A percentile compares a stretch with the other conserved stretches of the same genome.
Evolutionary conservation across 2,329 filamentous ascomycete genomes (phyloP).

Genomic region (Alternaria arborescens): DNA sequence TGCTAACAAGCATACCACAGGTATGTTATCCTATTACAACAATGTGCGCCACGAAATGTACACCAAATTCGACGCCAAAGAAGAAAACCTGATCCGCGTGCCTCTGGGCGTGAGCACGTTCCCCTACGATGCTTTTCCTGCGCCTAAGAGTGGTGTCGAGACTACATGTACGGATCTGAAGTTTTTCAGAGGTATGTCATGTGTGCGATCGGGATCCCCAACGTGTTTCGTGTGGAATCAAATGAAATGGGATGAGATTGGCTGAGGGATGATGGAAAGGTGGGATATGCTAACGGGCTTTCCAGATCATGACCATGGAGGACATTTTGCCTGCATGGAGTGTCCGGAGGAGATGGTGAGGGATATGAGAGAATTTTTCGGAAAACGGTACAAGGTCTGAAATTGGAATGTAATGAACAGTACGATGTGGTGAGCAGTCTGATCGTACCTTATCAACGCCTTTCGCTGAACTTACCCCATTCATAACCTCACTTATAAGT

Average conservation of each 20-base stretch:
- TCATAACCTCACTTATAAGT: conserved; percentile 29
- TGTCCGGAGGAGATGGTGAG: conserved; percentile 34
- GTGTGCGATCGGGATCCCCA: neutral
- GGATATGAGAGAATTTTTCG: conserved; percentile 36
- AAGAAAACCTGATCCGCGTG: conserved; percentile 49
- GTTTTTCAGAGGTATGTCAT: conserved; percentile 41
- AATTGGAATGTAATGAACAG: neutral
- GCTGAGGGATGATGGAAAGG: neutral
- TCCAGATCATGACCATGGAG: conserved; percentile 31
- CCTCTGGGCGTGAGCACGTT: conserved; percentile 52
- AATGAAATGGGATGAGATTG: neutral
- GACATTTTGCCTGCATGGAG: conserved; percentile 41
- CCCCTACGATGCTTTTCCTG: conserved; percentile 50
- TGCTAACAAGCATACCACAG: neutral
- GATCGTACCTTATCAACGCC: neutral
- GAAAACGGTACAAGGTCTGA: conserved; percentile 20
- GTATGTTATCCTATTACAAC: conserved; percentile 51
- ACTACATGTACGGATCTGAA: conserved; percentile 52
- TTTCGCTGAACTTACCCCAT: neutral
- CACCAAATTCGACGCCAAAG: conserved; percentile 46
- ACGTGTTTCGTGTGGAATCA: neutral
- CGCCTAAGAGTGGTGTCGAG: conserved; percentile 42
- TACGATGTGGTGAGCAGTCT: neutral
- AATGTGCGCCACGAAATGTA: conserved; percentile 52
- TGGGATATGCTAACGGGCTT: conserved; percentile 9